phyloP scores from a whole-genome alignment of 2,329 filamentous ascomycete genomes.

The Metarhizium robertsii region DNA sequence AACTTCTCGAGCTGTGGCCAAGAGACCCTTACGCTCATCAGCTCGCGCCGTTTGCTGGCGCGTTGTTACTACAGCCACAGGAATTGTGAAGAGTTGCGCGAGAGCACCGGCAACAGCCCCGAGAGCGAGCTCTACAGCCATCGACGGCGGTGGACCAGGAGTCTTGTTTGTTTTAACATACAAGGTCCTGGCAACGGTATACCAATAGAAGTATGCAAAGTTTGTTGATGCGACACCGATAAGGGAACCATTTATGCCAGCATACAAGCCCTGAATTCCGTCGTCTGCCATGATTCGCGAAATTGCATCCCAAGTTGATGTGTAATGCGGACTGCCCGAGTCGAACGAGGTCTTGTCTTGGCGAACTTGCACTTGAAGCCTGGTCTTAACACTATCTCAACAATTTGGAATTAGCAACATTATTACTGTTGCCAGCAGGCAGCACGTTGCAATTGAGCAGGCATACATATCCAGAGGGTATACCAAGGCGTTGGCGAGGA shows the following conservation, averaged over 20 bases:
- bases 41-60: conserved; percentile 89
- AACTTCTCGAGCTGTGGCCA: conserved; percentile 84
- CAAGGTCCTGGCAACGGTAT: conserved; percentile 74
- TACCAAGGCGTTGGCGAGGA: conserved; percentile 88
- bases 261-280: conserved; percentile 74
- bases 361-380: conserved; percentile 89
- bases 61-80: conserved; percentile 90
- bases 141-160: conserved; percentile 51
- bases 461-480: conserved; percentile 95
- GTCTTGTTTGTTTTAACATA: conserved; percentile 57
- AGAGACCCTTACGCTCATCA: conserved; percentile 71
- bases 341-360: conserved; percentile 29
- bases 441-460: background rate
- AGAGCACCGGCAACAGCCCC: conserved; percentile 83
- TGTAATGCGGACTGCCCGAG: conserved; percentile 61
- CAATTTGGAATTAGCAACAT: background rate
- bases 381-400: conserved; percentile 73
- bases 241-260: conserved; percentile 77
- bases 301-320: conserved; percentile 81
- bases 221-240: conserved; percentile 94
- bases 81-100: conserved; percentile 93
- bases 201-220: conserved; percentile 99
- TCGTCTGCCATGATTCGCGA: conserved; percentile 74
- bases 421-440: background rate
- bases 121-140: conserved; percentile 70